A percentile compares a stretch with the other conserved stretches of the same genome.
phyloP scores from a whole-genome alignment of 108 stramenopile species.

The Seminavis robusta region DNA sequence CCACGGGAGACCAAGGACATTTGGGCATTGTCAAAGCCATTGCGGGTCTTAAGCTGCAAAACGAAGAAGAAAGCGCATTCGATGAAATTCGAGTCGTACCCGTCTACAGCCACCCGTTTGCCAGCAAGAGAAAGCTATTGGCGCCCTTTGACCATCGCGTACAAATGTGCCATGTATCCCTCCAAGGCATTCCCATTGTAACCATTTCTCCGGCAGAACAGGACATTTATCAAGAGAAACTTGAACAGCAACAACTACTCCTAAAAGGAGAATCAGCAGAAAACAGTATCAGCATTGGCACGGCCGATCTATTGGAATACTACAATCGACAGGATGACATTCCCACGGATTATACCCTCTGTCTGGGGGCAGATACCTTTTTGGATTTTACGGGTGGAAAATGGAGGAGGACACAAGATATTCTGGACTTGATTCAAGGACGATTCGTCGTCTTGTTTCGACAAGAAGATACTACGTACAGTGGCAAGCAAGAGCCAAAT shows the following conservation, averaged over 20 bases:
- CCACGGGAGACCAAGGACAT: constrained; percentile 77
- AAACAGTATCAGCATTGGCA: constrained; percentile 64
- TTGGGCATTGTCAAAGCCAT: constrained; percentile 57
- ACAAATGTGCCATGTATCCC: constrained; percentile 66
- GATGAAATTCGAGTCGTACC: constrained; percentile 79
- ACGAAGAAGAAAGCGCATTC: background rate
- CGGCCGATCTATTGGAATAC: constrained; percentile 76
- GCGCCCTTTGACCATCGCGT: constrained; percentile 58
- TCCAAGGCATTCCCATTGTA: constrained; percentile 44
- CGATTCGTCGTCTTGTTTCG: constrained; percentile 72
- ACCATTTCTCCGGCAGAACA: constrained; percentile 60
- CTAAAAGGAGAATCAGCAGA: constrained; percentile 2
- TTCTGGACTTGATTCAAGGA: constrained; percentile 52
- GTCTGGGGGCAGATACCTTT: constrained; percentile 82
- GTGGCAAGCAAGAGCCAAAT: too few species aligned
- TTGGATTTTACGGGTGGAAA: constrained; percentile 68
- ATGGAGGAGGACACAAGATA: constrained; percentile 72
- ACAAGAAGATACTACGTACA: constrained; percentile 17
- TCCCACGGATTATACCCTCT: constrained; percentile 52
- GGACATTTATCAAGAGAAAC: constrained; percentile 39
- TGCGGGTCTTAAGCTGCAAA: constrained; percentile 15
- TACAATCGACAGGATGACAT: constrained; percentile 35
- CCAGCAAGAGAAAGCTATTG: constrained; percentile 59
- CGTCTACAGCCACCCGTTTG: constrained; percentile 77
- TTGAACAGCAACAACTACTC: background rate